Conservation (phyloP, 2,329 filamentous ascomycete species). For the Setomelanomma holmii region DNA sequence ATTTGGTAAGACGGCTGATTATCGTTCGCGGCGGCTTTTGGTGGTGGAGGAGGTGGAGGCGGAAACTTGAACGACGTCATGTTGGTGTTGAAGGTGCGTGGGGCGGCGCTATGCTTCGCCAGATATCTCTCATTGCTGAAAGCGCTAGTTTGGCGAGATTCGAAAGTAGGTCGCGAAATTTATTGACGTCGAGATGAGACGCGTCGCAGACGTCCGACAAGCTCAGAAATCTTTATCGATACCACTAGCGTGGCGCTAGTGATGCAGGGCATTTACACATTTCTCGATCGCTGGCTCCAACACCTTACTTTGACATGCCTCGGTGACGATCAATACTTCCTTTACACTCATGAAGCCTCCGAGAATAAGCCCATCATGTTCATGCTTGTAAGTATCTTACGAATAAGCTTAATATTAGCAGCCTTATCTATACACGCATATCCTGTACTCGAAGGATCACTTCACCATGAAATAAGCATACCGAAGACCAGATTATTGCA, state of each 20-base stretch:
- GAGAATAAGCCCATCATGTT: slow-evolving; percentile 42
- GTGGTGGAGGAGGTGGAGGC: slow-evolving; percentile 56
- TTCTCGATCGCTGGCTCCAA: too few relatives aligned
- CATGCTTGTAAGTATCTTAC: slow-evolving; percentile 47
- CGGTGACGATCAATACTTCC: slow-evolving; percentile 19
- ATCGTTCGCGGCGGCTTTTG: slow-evolving; percentile 41
- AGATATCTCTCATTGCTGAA: neutral
- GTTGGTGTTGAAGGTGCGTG: too few relatives aligned
- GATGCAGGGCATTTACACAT: slow-evolving; percentile 3
- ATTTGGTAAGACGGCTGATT: slow-evolving; percentile 31
- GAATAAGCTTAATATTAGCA: too few relatives aligned
- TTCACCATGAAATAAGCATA: too few relatives aligned
- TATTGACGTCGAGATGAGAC: slow-evolving; percentile 8
- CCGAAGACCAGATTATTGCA: neutral
- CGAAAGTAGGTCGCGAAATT: neutral
- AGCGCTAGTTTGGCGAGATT: neutral
- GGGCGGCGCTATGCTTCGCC: too few relatives aligned
- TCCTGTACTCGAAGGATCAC: too few relatives aligned
- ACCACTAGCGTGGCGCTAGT: slow-evolving; percentile 20
- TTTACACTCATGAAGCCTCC: slow-evolving; percentile 35
- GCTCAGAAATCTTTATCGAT: slow-evolving; percentile 22
- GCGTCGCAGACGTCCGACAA: slow-evolving; percentile 22
- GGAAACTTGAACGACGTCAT: slow-evolving; percentile 55
- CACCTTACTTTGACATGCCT: too few relatives aligned
- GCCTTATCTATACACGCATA: too few relatives aligned